These are phyloP conservation scores for Phytophthora melonis DNA, from an alignment of 352 stramenopile species.

Conservation along the genomic window DNA sequence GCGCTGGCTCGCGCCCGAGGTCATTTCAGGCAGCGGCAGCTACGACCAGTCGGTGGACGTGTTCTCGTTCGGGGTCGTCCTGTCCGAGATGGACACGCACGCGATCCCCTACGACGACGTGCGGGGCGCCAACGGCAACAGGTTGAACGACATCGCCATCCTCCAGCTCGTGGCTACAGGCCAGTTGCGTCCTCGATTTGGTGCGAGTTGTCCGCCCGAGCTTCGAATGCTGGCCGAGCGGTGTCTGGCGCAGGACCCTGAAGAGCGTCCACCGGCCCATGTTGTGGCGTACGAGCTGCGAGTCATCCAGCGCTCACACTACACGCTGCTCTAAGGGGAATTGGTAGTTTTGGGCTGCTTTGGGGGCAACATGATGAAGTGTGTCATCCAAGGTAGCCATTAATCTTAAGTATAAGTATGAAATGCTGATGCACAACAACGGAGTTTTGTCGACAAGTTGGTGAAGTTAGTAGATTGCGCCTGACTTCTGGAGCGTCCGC, in stretches of 20 bases:
- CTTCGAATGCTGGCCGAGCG: slow-evolving; percentile 42
- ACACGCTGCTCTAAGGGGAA: slow-evolving; percentile 32
- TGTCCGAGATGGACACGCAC: slow-evolving; percentile 69
- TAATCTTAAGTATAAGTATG: slow-evolving; percentile 26
- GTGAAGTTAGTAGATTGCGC: slow-evolving; percentile 28
- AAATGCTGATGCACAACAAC: too few species aligned
- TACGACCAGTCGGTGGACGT: slow-evolving; percentile 67
- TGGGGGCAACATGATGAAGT: background rate
- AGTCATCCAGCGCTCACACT: slow-evolving; percentile 41
- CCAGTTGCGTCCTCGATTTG: slow-evolving; percentile 43
- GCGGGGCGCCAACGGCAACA: slow-evolving; percentile 39
- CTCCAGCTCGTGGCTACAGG: slow-evolving; percentile 52
- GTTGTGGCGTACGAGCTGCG: slow-evolving; percentile 56
- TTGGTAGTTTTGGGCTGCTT: slow-evolving; percentile 3
- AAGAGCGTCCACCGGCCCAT: slow-evolving; percentile 48
- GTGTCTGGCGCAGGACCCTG: slow-evolving; percentile 45
- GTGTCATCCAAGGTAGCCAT: background rate
- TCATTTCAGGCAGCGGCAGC: slow-evolving; percentile 52
- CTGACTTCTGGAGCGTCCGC: slow-evolving; percentile 51
- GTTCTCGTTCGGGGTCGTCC: slow-evolving; percentile 66
- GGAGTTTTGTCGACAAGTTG: too few species aligned
- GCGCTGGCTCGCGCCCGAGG: slow-evolving; percentile 66
- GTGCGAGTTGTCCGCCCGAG: slow-evolving; percentile 43
- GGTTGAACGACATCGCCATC: slow-evolving; percentile 56
- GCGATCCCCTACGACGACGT: slow-evolving; percentile 58